Evolutionary conservation across 2,329 filamentous ascomycete species (phyloP), one percentile per base, ranked within the genome.

Genomic region (Aureobasidium sp.): DNA sequence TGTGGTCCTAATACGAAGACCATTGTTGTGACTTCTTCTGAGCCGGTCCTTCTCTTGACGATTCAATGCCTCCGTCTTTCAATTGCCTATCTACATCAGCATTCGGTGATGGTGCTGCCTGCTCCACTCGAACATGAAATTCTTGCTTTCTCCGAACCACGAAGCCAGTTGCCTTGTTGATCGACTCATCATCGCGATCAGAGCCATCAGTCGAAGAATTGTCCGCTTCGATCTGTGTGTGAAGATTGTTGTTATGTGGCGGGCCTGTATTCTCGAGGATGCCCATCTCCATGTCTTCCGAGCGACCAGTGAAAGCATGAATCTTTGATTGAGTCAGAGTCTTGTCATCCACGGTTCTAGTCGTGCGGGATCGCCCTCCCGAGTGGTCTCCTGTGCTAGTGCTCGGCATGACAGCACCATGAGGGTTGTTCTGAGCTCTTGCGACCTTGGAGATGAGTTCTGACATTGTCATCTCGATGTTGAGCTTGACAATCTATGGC

Each of bases 391-490:
- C 55, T 8, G 55, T 59, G 34, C 25, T 59, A 2, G 42, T 59
- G 6, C 42, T 47, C 12, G 31, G 20, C 44, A 59, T 59, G 25
- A 49, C 57, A 36, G 36, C 47, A 3, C 47, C 58, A 37, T 61
- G 58, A 2, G 47, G 39, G 20, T 52, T 53, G 37, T 53, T 53
- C n/a, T 53, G 47, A 5, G 58, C 58, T 36, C 58, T n/a, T 8
- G 73, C 72, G 37, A 76, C 70, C 64, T 75, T 76, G 20, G 68
- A 75, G 64, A 81, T 78, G 25, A 82, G 75, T 57, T 79, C 77
- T 63, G 80, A 78, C 76, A 82, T 78, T 56, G 76, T 77, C 75
- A 82, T 78, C 67, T 81, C 79, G 67, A 82, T 80, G 65, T 79
- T 75, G 41, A 81, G 71, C 65, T 81, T 81, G 62, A 79, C 70